A percentile compares a stretch with the other conserved stretches of the same genome.
phyloP scores from a whole-genome alignment of 2,329 filamentous ascomycete species.

The Neonectria faginata region DNA sequence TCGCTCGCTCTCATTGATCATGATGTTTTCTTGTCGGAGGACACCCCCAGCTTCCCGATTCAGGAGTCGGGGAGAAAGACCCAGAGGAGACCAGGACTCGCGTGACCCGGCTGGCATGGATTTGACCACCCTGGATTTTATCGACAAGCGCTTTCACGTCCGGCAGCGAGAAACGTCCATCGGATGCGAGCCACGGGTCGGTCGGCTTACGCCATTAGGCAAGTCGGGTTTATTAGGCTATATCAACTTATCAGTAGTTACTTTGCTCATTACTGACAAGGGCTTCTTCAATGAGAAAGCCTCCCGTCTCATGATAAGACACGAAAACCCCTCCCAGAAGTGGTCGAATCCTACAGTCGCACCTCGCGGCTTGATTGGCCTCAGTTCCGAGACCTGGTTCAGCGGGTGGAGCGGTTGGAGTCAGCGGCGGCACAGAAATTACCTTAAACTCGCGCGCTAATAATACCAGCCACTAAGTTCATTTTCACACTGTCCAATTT shows the following conservation, averaged over 20 bases:
- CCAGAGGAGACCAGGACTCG: not conserved
- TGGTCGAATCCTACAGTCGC: not conserved
- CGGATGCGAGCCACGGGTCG: conserved; percentile 8
- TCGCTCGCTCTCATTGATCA: conserved; percentile 2
- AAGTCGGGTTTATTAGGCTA: conserved; percentile 1
- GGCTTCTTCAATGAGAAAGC: conserved; percentile 4
- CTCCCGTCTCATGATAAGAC: conserved; percentile 10
- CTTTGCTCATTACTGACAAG: not conserved
- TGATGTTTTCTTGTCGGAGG: not conserved
- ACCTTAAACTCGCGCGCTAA: conserved; percentile 14
- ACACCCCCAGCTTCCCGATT: conserved; percentile 1
- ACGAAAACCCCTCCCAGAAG: not conserved
- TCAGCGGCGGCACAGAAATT: conserved; percentile 12
- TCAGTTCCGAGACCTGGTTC: conserved; percentile 7
- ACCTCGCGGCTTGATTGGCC: conserved; percentile 11
- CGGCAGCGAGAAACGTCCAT: not conserved
- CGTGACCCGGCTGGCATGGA: not conserved
- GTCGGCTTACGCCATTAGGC: conserved; percentile 14
- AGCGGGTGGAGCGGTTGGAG: not conserved
- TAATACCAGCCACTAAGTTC: not conserved
- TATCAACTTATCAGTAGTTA: not conserved
- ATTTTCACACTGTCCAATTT: not conserved
- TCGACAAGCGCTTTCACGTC: not conserved
- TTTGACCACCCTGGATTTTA: not conserved
- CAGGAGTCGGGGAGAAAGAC: not conserved